Evolutionary conservation across 176 grass and related monocot species (phyloP).

Genomic region (Aegilops umbellulata): DNA sequence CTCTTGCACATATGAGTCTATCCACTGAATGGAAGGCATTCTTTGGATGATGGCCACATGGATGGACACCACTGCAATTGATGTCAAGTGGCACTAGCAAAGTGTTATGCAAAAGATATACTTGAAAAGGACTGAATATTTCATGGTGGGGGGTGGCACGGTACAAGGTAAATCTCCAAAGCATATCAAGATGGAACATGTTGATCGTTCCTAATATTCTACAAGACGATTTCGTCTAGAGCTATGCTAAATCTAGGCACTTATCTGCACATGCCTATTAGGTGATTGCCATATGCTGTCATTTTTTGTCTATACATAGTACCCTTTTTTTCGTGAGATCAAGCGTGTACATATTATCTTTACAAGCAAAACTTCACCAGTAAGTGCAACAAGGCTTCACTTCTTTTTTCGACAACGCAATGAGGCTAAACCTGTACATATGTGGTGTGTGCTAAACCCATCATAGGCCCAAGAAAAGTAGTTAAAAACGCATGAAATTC

Average conservation of each 20-base stretch:
- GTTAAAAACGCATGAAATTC: not conserved
- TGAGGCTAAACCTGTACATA: not conserved
- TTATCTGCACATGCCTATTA: not conserved
- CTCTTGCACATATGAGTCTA: not conserved
- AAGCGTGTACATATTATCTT: no score
- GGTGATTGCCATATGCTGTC: not conserved
- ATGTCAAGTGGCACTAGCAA: conserved; percentile 25
- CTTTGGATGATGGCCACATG: conserved; percentile 30
- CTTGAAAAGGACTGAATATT: conserved; percentile 5
- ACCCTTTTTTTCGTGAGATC: not conserved
- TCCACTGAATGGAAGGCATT: not conserved
- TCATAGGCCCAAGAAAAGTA: not conserved
- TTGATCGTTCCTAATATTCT: conserved; percentile 5
- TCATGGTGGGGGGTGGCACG: conserved; percentile 26
- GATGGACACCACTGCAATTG: conserved; percentile 24
- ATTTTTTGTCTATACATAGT: not conserved
- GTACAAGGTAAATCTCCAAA: conserved; percentile 40
- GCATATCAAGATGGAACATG: conserved; percentile 22
- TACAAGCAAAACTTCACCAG: not conserved
- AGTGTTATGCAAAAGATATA: conserved; percentile 20
- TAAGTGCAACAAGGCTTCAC: not conserved
- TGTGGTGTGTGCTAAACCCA: not conserved
- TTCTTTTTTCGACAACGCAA: not conserved
- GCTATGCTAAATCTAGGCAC: not conserved
- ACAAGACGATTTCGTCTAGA: not conserved